These are phyloP conservation scores for Goffeauzyma gilvescens DNA, from an alignment of 768 basidiomycete species.

Conservation along the genomic window DNA sequence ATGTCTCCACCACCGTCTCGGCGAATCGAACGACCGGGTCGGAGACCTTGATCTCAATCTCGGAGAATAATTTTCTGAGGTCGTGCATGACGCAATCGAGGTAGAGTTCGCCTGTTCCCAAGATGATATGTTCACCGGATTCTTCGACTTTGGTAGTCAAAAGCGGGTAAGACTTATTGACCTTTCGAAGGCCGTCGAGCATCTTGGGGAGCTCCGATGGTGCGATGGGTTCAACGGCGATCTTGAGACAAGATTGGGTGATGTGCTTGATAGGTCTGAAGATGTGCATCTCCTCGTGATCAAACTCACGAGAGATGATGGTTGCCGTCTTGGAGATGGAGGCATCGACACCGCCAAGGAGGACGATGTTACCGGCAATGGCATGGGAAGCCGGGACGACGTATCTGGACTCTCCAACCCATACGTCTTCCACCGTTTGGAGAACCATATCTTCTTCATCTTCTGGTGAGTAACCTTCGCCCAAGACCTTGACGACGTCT, in stretches of 20 bases:
- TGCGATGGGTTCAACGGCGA: conserved; percentile 93
- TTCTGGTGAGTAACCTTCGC: conserved; percentile 94
- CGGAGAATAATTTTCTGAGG: conserved; percentile 70
- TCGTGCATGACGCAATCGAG: conserved; percentile 96
- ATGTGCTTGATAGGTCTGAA: conserved; percentile 93
- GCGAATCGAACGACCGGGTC: conserved; percentile 97
- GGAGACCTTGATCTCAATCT: conserved; percentile 99
- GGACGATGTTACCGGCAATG: conserved; percentile 76
- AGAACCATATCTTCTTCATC: conserved; percentile 97
- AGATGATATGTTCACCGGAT: conserved; percentile 87
- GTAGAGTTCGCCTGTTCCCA: conserved; percentile 93
- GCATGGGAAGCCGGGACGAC: conserved; percentile 74
- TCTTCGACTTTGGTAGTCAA: conserved; percentile 92
- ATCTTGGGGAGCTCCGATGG: conserved; percentile 98
- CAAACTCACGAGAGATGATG: conserved; percentile 42
- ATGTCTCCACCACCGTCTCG: conserved; percentile 94
- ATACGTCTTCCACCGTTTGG: conserved; percentile 61
- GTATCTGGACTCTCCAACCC: conserved; percentile 87
- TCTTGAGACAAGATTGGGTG: conserved; percentile 88
- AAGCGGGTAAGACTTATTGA: conserved; percentile 95
- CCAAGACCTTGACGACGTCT: conserved; percentile 77
- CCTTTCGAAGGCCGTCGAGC: conserved; percentile 84
- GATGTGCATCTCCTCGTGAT: conserved; percentile 74
- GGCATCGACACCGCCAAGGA: conserved; percentile 78
- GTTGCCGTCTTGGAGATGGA: conserved; percentile 94